Base-by-base conservation (phyloP, 2,329 filamentous ascomycete species). In the Curvularia spicifera region DNA sequence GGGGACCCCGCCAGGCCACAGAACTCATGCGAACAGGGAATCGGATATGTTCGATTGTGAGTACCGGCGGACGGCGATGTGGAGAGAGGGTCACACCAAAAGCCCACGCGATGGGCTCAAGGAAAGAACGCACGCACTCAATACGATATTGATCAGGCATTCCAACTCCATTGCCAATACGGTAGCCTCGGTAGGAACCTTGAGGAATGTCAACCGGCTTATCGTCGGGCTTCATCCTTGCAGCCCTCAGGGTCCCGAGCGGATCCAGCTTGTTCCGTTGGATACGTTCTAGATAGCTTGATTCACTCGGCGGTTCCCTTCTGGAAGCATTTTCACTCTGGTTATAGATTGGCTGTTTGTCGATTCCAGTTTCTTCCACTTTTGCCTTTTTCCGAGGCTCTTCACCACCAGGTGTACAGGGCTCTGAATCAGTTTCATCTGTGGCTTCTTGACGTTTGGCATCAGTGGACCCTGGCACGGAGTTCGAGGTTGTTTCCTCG, bases 141-240 rank as follows among this genome's bases (percentile, higher is more conserved):
- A 83, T 79, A 29, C 85, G 84, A 60, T 83, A 81, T 26, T 81
- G 79, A 48, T 85, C 83, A 15, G 86, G 86, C 84, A 88, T 87
- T 45, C 85, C 82, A 29, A 77, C 70, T 18, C 85, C 85, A 35
- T 82, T 81, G 8, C 81, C 82, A n/a, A 83, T 81, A 24, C 86
- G 84, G 43, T 84, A 82, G 29, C 86, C 86, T 44, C 81, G 84
- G 72, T 89, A 89, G 56, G 71, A 74, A 13, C 76, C 76, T 28
- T 68, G 67, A 20, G 72, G 72, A 13, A 69, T 53, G 56, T 76
- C 70, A 28, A 53, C 51, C 24, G 68, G 54, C 47, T 64, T 72
- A 18, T 67, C 64, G 29, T 57, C 39, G 57, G 61, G 51, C 43
- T 63, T 62, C 31, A 59, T 60, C 13, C 69, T 71, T n/a, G 49